Base-by-base conservation (phyloP, 2,329 filamentous ascomycete genomes). In the Teratosphaeria pseudoeucalypti region DNA sequence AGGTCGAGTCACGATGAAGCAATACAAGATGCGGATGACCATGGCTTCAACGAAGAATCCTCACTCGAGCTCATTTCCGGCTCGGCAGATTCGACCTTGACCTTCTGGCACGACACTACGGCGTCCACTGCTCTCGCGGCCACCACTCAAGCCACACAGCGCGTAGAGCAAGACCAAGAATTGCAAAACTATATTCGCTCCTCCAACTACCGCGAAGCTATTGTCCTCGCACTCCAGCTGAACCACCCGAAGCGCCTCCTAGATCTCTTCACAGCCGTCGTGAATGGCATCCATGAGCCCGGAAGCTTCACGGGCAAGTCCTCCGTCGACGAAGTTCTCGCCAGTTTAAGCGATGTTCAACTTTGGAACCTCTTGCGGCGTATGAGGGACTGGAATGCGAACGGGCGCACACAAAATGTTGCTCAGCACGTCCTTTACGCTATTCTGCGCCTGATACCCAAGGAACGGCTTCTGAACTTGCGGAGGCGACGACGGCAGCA, bases 351-450 rank as follows among this genome's bases (percentile, higher is more conserved):
- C 4, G 87, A 94, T 66, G 88, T 92, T 66, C 92, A 97, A 72
- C 82, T 99, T 14, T 95, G 90, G 74, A 79, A 85, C 6, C 81
- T 99, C 14, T 81, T 99, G 0, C 79, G 92, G 43, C 82, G 94
- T 60, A 76, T 96, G 53, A 83, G 95, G 54, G 94, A 99, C 75
- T 99, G 94, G 94, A 99, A 99, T 72, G 95, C 94, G 4, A 97
- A 97, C 67, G 91, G 90, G 0, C 83, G 90, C 62, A 95, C 90
- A 3, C 87, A 91, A 0, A 82, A 86, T 5, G 85, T 97, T 1
- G 89, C 94, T 0, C 94, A 99, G 75, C 84, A 87, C 37, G 86
- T 99, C 14, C 77, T 99, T 7, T 88, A 85, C 78, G 84, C 88
- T 1, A 71, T 99, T 7, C 85, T 96, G 57, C 85, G 85, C 64